Evolutionary conservation across 495 filamentous ascomycete genomes (phyloP).

Genomic region (Tuber indicum): DNA sequence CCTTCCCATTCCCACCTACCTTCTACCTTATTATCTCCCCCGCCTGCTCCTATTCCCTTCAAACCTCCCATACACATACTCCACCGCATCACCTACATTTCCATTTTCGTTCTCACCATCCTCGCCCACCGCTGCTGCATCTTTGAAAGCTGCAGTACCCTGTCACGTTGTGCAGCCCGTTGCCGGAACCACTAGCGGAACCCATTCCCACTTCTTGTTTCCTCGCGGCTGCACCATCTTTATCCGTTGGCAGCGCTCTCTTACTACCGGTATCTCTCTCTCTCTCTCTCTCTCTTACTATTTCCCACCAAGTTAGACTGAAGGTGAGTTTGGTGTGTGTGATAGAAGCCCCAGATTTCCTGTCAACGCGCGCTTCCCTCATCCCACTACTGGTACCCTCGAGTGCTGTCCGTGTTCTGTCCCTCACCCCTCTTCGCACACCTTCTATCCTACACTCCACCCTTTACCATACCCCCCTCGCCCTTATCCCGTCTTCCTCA

Average conservation of each 20-base stretch:
- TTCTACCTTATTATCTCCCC: neutral
- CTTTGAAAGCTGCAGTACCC: neutral
- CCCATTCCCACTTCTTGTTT: neutral
- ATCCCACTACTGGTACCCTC: neutral
- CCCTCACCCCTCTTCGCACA: neutral
- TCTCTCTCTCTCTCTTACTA: neutral
- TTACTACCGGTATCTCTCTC: neutral
- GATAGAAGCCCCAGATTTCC: conserved; percentile 2
- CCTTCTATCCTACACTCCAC: neutral
- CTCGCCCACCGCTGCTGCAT: neutral
- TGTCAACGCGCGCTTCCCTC: neutral
- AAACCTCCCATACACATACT: neutral
- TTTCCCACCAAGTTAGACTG: neutral
- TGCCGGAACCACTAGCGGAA: neutral
- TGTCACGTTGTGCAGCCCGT: neutral
- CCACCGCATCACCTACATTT: neutral
- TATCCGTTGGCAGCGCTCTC: neutral
- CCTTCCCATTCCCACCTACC: neutral
- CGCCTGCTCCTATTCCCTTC: neutral
- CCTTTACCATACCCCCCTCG: neutral
- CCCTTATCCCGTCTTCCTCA: neutral
- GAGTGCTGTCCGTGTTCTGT: neutral
- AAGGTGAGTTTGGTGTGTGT: conserved; percentile 1
- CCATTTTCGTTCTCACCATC: neutral
- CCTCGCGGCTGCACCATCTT: neutral